Conservation (phyloP, 2,329 filamentous ascomycete genomes). For the Penicillium brevicompactum region DNA sequence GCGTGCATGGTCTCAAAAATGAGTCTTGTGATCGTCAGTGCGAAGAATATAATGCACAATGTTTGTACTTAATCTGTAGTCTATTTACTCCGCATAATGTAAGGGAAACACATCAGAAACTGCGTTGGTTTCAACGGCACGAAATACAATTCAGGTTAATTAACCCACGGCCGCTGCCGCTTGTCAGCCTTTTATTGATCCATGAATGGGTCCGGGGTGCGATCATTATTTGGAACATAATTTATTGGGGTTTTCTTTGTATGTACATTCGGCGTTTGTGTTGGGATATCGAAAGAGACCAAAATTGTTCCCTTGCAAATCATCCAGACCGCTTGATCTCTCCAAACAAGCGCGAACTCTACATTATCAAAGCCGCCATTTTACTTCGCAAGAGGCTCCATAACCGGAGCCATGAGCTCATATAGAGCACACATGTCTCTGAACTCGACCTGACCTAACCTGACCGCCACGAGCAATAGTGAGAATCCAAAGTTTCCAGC, state of each 20-base stretch:
- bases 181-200: neutral
- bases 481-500: neutral
- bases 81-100: neutral
- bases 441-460: neutral
- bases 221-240: neutral
- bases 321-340: neutral
- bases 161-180: neutral
- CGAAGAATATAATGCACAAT: neutral
- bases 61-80: neutral
- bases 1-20: neutral
- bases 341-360: neutral
- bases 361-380: neutral
- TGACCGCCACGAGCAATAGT: neutral
- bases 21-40: neutral
- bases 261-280: too few relatives aligned
- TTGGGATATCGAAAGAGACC: neutral
- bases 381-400: neutral
- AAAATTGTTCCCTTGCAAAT: neutral
- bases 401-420: neutral
- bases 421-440: neutral
- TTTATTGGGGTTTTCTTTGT: neutral
- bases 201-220: neutral
- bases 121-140: neutral
- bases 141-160: neutral
- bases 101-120: neutral